Evolutionary conservation across 768 basidiomycete species (phyloP), one percentile per base, ranked within the genome.

Genomic region (Mycena crocata): DNA sequence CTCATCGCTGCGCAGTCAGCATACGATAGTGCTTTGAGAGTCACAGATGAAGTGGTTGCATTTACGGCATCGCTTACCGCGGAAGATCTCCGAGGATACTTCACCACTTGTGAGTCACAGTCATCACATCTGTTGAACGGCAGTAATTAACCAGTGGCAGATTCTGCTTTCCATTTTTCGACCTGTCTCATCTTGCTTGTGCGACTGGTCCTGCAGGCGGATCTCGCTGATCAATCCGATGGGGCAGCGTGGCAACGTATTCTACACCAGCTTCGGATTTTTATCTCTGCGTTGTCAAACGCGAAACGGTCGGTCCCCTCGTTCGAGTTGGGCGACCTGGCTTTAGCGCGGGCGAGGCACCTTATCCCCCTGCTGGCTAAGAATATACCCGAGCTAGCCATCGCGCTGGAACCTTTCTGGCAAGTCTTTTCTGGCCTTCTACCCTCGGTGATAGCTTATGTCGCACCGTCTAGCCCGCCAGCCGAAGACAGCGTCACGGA

Each of bases 101-200:
- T 70, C 51, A 60, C 69, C 24, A 56, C 64, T 30, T 60, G 69
- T 66, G 34, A 44, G 64, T 44, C 24, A 12, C 30, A 52, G 28
- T 58, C 45, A 17, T 61, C 32, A 13, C 5, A 37, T 60, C 44
- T 19, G 12, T 56, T 42, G 31, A 24, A 31, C 14, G 5, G 42
- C 26, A 10, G 24, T 13, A 17, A 51, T 57, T 39, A 37, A 56
- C 39, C 17, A 19, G 23, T 21, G 42, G 32, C 40, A 70, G 69
- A 70, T 56, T 66, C 64, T 48, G 69, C 69, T 35, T 70, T 70
- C 45, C 69, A 70, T 40, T 70, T 70, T 57, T 66, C 64, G n/a
- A 70, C 69, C 9, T 66, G 69, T 45, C 69, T 70, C 12, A 66
- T 70, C 23, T 62, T 70, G 35, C 69, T 70, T 24, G 56, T 70